These are phyloP conservation scores for Trichoderma erinaceum DNA, from an alignment of 495 filamentous ascomycete genomes.

Conservation along the genomic window DNA sequence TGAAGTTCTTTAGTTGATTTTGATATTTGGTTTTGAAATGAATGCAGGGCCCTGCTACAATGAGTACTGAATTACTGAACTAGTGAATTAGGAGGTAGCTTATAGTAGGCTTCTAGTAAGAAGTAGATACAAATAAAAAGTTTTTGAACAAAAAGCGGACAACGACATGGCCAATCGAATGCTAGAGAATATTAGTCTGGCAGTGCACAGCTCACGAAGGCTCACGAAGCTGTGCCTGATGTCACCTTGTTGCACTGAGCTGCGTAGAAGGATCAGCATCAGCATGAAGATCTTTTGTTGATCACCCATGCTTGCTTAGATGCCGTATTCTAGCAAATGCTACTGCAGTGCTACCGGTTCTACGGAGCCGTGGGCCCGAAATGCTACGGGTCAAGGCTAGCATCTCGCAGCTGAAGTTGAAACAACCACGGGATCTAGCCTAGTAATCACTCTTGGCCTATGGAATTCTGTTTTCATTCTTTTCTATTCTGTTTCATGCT, in stretches of 20 bases:
- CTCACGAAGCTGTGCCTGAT: not conserved
- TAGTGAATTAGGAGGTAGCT: not conserved
- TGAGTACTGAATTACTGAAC: not conserved
- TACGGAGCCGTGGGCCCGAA: not conserved
- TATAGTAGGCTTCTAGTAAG: not conserved
- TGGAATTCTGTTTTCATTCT: not conserved
- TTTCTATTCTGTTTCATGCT: not conserved
- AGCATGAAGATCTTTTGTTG: slow-evolving; percentile 9
- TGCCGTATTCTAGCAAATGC: not conserved
- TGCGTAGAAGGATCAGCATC: not conserved
- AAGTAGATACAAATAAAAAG: not conserved
- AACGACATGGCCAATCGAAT: too few relatives aligned
- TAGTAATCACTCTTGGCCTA: not conserved
- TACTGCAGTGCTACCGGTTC: not conserved
- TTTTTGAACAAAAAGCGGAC: not conserved
- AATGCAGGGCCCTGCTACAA: not conserved
- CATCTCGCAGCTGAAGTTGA: slow-evolving; percentile 7
- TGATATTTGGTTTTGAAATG: not conserved
- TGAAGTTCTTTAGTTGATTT: slow-evolving; percentile 4
- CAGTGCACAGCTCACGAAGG: too few relatives aligned
- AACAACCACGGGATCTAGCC: not conserved
- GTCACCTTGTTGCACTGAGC: not conserved
- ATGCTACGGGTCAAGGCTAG: not conserved
- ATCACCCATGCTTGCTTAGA: not conserved
- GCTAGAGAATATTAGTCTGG: too few relatives aligned